phyloP scores from a whole-genome alignment of 2,329 filamentous ascomycete genomes.

The Trematosphaeria pertusa region DNA sequence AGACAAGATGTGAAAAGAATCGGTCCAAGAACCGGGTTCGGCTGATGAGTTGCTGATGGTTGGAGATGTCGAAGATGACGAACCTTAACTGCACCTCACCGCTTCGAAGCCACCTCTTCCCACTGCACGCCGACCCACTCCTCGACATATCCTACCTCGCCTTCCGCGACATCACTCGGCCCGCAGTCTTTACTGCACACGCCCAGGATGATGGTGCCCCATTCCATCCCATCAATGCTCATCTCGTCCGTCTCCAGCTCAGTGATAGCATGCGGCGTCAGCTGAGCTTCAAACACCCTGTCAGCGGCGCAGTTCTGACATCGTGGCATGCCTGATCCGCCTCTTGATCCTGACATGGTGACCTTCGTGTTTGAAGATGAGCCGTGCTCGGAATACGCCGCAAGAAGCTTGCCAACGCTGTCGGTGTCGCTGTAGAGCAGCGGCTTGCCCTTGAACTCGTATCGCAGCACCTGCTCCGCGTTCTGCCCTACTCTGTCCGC shows the following conservation, averaged over 20 bases:
- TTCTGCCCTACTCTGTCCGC: conserved; percentile 60
- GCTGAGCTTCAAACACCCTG: conserved; percentile 88
- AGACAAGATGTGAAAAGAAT: too few relatives aligned
- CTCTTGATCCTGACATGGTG: conserved; percentile 30
- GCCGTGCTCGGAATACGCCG: conserved; percentile 36
- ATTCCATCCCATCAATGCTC: conserved; percentile 87
- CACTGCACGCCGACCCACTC: conserved; percentile 99
- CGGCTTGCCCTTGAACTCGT: conserved; percentile 57
- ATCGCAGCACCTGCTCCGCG: conserved; percentile 59
- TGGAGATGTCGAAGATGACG: neutral
- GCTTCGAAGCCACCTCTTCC: conserved; percentile 70
- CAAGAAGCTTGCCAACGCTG: conserved; percentile 71
- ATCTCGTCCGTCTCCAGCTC: conserved; percentile 80
- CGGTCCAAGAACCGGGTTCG: neutral
- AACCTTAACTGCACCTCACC: conserved; percentile 4
- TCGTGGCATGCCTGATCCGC: conserved; percentile 65
- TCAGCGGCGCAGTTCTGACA: conserved; percentile 78
- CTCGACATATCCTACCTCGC: conserved; percentile 79
- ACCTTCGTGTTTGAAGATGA: conserved; percentile 35
- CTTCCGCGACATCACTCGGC: conserved; percentile 63
- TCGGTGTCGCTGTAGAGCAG: conserved; percentile 84
- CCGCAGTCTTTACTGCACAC: conserved; percentile 84
- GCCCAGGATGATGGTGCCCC: conserved; percentile 89
- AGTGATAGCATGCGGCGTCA: conserved; percentile 88
- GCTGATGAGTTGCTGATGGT: neutral